These are phyloP conservation scores for Seiridium unicorne DNA, from an alignment of 2,329 filamentous ascomycete species.

Conservation along the genomic window DNA sequence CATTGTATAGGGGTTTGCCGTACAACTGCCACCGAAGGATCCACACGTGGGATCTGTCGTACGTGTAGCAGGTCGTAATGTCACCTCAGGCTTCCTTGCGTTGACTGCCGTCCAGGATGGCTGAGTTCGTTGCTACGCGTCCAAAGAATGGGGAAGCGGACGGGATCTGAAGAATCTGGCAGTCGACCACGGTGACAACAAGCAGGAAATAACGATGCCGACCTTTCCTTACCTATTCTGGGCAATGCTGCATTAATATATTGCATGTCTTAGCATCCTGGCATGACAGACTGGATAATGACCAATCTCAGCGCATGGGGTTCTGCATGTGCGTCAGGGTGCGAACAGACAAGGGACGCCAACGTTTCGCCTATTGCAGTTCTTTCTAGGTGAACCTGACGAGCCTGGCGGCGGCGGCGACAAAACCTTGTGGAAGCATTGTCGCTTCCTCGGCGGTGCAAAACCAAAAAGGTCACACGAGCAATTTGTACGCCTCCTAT, in stretches of 20 bases:
- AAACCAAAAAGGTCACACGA: background rate
- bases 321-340: background rate
- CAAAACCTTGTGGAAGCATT: no score
- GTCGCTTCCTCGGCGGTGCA: background rate
- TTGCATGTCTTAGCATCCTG: background rate
- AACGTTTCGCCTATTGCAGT: background rate
- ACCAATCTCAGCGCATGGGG: background rate
- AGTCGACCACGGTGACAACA: background rate
- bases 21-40: background rate
- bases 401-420: no score
- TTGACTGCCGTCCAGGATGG: background rate
- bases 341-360: background rate
- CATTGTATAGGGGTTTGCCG: background rate
- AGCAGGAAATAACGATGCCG: background rate
- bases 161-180: background rate
- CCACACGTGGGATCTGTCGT: background rate
- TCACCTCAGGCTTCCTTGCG: background rate
- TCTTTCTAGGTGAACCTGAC: no score
- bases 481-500: background rate
- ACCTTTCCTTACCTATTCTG: conserved; percentile 1
- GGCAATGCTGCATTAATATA: background rate
- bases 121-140: background rate
- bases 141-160: background rate
- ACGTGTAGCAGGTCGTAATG: background rate
- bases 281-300: background rate